These are phyloP conservation scores for Medicago lupulina DNA, from an alignment of 306 rosid species.

Conservation along the genomic window DNA sequence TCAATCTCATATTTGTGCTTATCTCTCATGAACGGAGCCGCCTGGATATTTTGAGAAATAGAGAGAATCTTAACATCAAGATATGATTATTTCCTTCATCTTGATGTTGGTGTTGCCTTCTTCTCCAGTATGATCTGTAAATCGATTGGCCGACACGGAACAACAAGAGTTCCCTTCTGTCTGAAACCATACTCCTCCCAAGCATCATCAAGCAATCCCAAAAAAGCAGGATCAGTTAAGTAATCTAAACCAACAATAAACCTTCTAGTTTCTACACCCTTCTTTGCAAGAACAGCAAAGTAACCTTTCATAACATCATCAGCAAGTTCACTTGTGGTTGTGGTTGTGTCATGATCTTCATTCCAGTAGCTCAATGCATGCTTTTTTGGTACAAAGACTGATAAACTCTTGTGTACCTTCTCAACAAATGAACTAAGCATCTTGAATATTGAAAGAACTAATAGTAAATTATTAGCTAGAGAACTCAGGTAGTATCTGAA, in stretches of 20 bases:
- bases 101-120: neutral
- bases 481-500: neutral
- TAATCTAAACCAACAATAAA: constrained; percentile 58
- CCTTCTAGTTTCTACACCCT: constrained; percentile 60
- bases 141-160: constrained; percentile 67
- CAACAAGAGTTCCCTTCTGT: constrained; percentile 65
- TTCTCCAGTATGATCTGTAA: constrained; percentile 54
- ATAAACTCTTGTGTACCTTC: constrained; percentile 53
- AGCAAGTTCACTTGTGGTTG: neutral
- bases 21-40: neutral
- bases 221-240: constrained; percentile 60
- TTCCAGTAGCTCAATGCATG: constrained; percentile 21
- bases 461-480: neutral
- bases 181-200: constrained; percentile 67
- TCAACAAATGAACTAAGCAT: constrained; percentile 41
- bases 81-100: neutral
- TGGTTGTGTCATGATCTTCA: constrained; percentile 17
- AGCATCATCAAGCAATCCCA: constrained; percentile 63
- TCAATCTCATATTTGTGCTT: neutral
- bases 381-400: constrained; percentile 44
- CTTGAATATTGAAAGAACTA: neutral
- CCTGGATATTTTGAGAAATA: neutral
- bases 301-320: constrained; percentile 58
- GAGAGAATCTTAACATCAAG: neutral
- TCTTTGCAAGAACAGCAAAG: constrained; percentile 62